Conservation (phyloP, 306 rosid genomes). For the Trifolium dubium region DNA sequence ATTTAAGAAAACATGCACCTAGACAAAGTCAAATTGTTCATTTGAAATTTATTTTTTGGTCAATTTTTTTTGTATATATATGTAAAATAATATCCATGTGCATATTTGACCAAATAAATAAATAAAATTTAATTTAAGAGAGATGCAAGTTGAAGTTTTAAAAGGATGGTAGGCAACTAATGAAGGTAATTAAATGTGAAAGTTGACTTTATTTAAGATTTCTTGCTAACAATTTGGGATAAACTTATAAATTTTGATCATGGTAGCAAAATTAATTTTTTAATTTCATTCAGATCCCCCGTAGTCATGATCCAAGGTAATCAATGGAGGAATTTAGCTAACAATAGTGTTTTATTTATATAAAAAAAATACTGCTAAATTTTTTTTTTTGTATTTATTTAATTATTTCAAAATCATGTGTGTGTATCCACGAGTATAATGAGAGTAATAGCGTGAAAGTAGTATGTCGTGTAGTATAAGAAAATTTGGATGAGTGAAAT, state of each 20-base stretch:
- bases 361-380: neutral
- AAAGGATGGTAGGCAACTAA: constrained; percentile 33
- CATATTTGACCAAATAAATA: neutral
- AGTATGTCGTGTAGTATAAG: constrained; percentile 43
- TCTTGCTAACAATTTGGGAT: constrained; percentile 9
- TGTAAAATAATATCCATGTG: constrained; percentile 1
- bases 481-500: constrained; percentile 50
- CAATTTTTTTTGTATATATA: neutral
- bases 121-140: neutral
- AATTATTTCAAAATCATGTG: constrained; percentile 1
- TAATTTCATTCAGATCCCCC: constrained; percentile 35
- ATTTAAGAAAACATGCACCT: too few species aligned
- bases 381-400: neutral
- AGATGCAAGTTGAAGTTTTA: constrained; percentile 25
- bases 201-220: constrained; percentile 45
- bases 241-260: neutral
- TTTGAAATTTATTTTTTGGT: too few species aligned
- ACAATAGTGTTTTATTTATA: neutral
- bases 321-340: constrained; percentile 31
- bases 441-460: constrained; percentile 48
- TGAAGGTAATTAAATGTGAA: constrained; percentile 21
- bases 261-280: neutral
- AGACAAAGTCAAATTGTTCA: too few species aligned
- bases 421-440: constrained; percentile 37
- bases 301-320: constrained; percentile 29